Evolutionary conservation across 257 asterid species (phyloP), one percentile per base, ranked within the genome.

Genomic region (Plantago elongata): DNA sequence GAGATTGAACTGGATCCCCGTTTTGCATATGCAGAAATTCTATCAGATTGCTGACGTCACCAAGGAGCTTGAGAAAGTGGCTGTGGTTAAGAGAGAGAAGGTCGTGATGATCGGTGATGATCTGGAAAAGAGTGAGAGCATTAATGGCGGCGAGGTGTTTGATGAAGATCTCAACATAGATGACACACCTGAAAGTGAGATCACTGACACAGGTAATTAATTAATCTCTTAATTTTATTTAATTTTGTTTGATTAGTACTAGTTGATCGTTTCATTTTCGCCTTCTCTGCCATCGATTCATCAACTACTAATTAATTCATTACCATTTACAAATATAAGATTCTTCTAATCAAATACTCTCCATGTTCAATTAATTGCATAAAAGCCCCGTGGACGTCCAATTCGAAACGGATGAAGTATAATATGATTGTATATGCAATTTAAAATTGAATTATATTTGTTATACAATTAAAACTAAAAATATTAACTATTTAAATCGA

Each of bases 1-100:
- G 60, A 71, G 92, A 72, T 12, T 78, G 66, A 84, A 86, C 58
- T 86, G 92, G 95, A 81, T 86, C 74, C 89, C 87, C 68, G 68
- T 86, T 61, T 77, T 86, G 27, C 82, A 79, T 74, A 84, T 80
- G 93, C 95, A 86, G 66, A 84, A 80, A 57, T 86, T 72, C 65
- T 82, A 56, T 63, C 70, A 85, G 16, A 78, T 86, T 30, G 80
- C 77, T 17, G 89, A 79, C 37, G 81, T 86, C 8, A 60, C 77
- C 29, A 45, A 60, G 22, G 87, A 84, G 87, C 92, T 86, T 18
- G 68, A 66, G 11, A 79, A 76, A 34, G 78, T 70, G 34, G 77
- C 45, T 27, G 48, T 46, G 47, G 30, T 3, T 9, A 13, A 9
- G 27, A 9, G 22, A 14, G 16, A 43, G 46, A 68, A 70, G 29